Evolutionary conservation across 345 rosid species (phyloP).

Genomic region (Ceriops decandra): DNA sequence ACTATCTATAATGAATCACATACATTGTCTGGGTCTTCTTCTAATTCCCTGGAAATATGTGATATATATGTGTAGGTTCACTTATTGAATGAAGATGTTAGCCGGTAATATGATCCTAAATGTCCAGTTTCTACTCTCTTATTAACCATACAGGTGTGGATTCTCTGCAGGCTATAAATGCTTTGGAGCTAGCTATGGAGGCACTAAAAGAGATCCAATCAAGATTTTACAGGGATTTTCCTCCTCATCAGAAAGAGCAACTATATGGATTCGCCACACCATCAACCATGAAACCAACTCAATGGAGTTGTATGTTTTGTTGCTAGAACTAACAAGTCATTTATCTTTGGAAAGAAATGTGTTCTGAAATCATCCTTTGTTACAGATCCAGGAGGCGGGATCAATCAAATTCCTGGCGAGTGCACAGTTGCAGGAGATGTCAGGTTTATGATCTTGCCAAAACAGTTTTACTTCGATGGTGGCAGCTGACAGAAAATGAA

Average conservation of each 20-base stretch:
- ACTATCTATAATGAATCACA: too few relatives aligned
- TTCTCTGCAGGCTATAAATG: conserved; percentile 76
- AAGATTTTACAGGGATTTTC: conserved; percentile 84
- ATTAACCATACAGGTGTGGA: conserved; percentile 2
- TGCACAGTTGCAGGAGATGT: conserved; percentile 88
- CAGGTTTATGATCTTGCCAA: conserved; percentile 46
- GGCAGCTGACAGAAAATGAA: conserved; percentile 1
- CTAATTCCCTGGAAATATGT: too few relatives aligned
- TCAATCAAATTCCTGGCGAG: conserved; percentile 94
- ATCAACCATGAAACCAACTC: conserved; percentile 99
- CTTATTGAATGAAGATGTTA: too few relatives aligned
- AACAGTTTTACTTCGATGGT: not conserved
- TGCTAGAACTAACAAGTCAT: conserved; percentile 7
- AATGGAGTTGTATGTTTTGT: conserved; percentile 74
- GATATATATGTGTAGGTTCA: too few relatives aligned
- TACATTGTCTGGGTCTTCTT: too few relatives aligned
- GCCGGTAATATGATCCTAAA: not conserved
- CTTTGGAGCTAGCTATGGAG: conserved; percentile 89
- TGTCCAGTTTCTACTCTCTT: conserved; percentile 4
- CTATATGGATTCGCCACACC: conserved; percentile 91
- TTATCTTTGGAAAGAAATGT: conserved; percentile 9
- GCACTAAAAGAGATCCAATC: conserved; percentile 73
- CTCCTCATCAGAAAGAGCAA: conserved; percentile 72
- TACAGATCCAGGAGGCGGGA: conserved; percentile 94
- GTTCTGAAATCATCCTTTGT: conserved; percentile 19